Evolutionary conservation across 139 green algal species (phyloP).

Genomic region (Chlorella sorokiniana): DNA sequence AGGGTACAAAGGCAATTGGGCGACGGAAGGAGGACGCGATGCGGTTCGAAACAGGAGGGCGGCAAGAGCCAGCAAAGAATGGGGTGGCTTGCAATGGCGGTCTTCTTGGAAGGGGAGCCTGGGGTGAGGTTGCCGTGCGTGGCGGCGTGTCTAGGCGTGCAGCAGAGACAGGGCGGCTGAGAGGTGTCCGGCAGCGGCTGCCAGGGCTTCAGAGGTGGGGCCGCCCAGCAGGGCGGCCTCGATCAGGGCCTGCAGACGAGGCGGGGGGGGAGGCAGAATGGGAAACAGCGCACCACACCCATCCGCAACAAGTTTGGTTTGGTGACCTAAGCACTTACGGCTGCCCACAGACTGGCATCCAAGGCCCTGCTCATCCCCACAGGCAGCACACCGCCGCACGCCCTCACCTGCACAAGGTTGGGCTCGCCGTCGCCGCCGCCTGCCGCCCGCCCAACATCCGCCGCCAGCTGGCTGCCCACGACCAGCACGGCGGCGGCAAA

Average conservation of each 20-base stretch:
- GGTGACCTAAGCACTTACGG: not conserved
- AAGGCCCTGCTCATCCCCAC: not conserved
- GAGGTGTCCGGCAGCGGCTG: not conserved
- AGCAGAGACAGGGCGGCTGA: not conserved
- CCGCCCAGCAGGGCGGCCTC: not conserved
- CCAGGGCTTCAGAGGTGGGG: not conserved
- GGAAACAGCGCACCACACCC: not conserved
- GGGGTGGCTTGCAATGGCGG: not conserved
- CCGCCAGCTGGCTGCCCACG: conserved; percentile 28
- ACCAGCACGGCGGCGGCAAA: conserved; percentile 33
- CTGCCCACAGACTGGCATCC: not conserved
- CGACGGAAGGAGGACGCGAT: no score
- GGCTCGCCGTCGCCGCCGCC: not conserved
- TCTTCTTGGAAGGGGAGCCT: not conserved
- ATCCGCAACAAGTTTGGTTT: not conserved
- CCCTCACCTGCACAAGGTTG: not conserved
- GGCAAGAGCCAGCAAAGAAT: not conserved
- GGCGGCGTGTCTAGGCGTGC: not conserved
- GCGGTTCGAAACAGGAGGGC: not conserved
- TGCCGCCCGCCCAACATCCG: conserved; percentile 14
- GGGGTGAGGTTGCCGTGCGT: not conserved
- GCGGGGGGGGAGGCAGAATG: not conserved
- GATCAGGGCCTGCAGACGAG: not conserved
- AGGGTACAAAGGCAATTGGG: no score
- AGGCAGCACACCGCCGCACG: not conserved